Conservation (phyloP, 257 asterid species). For the Plantago elongata region DNA sequence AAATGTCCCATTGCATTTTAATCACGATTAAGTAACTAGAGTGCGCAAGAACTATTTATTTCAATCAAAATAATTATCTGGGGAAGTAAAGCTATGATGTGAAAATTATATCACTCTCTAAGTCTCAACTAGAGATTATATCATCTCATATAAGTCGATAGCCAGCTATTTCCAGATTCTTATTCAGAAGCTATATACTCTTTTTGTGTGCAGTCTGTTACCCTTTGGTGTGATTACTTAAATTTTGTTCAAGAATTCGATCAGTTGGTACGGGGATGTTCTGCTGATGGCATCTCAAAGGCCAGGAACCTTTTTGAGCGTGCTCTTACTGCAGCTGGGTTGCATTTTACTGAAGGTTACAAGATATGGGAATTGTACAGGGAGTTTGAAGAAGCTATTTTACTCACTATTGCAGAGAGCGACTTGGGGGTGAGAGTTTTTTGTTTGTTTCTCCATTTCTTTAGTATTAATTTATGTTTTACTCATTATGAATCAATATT, state of each 20-base stretch:
- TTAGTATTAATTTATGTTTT: neutral
- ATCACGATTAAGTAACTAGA: too few species aligned
- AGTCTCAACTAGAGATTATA: too few species aligned
- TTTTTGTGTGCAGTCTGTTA: conserved; percentile 66
- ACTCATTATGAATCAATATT: neutral
- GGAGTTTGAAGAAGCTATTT: conserved; percentile 73
- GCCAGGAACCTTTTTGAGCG: conserved; percentile 81
- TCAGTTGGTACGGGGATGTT: conserved; percentile 48
- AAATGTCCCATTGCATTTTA: too few species aligned
- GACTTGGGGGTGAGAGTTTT: conserved; percentile 48
- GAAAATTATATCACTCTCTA: neutral
- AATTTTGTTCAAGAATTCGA: conserved; percentile 75
- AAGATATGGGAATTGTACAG: conserved; percentile 79
- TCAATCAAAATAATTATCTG: neutral
- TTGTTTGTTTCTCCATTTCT: conserved; percentile 15
- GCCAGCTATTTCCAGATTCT: conserved; percentile 17
- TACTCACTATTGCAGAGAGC: conserved; percentile 50
- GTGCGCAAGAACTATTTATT: too few species aligned
- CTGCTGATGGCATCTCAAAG: conserved; percentile 63
- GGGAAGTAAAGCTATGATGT: too few species aligned
- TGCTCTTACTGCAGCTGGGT: conserved; percentile 84
- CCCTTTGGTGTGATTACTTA: conserved; percentile 86
- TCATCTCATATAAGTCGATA: conserved; percentile 11
- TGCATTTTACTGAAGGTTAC: conserved; percentile 83
- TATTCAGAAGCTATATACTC: neutral